Conservation (phyloP, 2,329 filamentous ascomycete species). For the Trichoderma atroviride region DNA sequence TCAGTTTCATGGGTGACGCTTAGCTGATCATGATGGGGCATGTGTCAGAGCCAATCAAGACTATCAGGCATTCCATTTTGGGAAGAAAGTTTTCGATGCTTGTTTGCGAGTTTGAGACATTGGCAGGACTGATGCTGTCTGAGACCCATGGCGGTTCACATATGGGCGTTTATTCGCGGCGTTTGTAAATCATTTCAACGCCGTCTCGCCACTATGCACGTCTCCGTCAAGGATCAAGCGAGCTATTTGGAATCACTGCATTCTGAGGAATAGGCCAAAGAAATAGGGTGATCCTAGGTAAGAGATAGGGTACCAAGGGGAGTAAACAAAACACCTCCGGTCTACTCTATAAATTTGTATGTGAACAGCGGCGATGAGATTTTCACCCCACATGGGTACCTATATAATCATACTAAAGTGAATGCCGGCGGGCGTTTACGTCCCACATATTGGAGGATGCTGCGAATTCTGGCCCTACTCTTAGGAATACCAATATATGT, state of each 20-base stretch:
- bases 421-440: background rate
- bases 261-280: background rate
- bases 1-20: background rate
- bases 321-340: too few species aligned
- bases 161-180: background rate
- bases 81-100: background rate
- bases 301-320: too few species aligned
- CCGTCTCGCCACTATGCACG: background rate
- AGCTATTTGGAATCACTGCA: background rate
- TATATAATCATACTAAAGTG: background rate
- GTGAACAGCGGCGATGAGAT: too few species aligned
- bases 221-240: background rate
- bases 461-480: background rate
- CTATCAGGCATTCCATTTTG: background rate
- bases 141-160: background rate
- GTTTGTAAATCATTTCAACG: background rate
- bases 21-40: background rate
- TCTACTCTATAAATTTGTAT: too few species aligned
- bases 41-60: background rate
- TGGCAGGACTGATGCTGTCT: background rate
- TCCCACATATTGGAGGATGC: background rate
- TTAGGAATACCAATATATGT: too few species aligned
- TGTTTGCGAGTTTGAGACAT: background rate
- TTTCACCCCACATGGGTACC: too few species aligned
- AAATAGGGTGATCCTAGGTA: background rate